Evolutionary conservation across 2,329 filamentous ascomycete species (phyloP), one percentile per base, ranked within the genome.

Genomic region (Spiromastix sp.): DNA sequence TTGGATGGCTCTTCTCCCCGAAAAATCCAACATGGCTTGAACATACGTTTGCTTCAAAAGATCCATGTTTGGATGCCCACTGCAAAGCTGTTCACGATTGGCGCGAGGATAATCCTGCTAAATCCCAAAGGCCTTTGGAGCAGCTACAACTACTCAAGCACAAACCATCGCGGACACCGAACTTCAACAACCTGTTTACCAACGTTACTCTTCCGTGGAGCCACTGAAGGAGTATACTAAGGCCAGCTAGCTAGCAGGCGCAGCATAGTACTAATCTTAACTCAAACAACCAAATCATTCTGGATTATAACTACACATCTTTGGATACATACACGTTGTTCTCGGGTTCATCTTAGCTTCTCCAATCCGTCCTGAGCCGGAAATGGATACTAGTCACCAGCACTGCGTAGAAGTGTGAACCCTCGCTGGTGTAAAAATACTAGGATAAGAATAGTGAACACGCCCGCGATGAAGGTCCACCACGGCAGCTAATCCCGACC

Each of bases 31-130:
- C 9, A 22, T 32, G 30, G 20, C 20, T 36, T 21, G 33, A 15
- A 16, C 26, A 36, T 22, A 36, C 24, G 10, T 36, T 36, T 21
- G 33, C 33, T 18, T 36, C 26, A 15, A 36, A 36, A 36, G 18
- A 29, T 9, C 26, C 22, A 17, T 11, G 17, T 12, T 21, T 36
- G 26, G 33, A 36, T 12, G 20, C 25, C 26, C 20, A 29, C 25
- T 29, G 18, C 26, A 18, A 36, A 28, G 33, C 33, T 7, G 25
- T 29, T 28, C n/a, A 11, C 8, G 15, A 21, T 22, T 36, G 33
- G 33, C 25, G 18, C 12, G 4, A 4, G 12, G 17, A 32, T 9
- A 24, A 32, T 12, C 20, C 30, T 11, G 4, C 25, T 22, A 25
- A 25, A 19, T 32, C 30, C 30, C 30, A 15, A 25, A 17, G 18